Evolutionary conservation across 768 basidiomycete species (phyloP).

Genomic region (Lactarius evosmus): DNA sequence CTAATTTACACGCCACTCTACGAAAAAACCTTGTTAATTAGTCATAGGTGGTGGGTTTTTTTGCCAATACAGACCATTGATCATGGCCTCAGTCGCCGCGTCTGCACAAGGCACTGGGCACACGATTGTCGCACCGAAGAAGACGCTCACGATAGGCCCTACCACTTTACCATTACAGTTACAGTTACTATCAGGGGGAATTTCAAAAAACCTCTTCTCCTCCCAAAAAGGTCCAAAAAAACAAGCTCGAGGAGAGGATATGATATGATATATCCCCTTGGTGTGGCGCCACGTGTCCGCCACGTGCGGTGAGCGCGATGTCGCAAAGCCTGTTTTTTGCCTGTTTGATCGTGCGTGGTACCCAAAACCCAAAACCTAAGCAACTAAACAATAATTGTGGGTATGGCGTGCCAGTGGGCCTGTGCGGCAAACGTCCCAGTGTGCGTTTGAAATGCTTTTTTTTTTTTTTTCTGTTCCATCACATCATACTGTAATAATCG

Average conservation of each 20-base stretch:
- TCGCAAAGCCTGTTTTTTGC: too few species aligned
- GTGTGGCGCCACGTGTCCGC: not conserved
- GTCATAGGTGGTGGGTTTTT: not conserved
- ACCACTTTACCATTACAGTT: constrained; percentile 1
- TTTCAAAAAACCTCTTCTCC: not conserved
- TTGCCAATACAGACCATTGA: not conserved
- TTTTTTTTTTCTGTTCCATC: too few species aligned
- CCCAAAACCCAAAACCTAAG: too few species aligned
- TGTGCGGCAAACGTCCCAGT: too few species aligned
- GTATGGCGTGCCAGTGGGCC: too few species aligned
- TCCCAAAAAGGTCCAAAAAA: too few species aligned
- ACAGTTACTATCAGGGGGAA: constrained; percentile 6
- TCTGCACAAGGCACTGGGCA: not conserved
- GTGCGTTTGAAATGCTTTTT: not conserved
- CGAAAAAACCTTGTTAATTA: not conserved
- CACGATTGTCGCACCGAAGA: constrained; percentile 2
- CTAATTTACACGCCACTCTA: not conserved
- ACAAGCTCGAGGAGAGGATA: too few species aligned
- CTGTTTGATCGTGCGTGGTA: too few species aligned
- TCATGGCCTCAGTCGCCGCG: not conserved
- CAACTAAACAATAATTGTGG: too few species aligned
- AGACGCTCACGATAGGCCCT: not conserved
- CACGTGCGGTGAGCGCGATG: too few species aligned
- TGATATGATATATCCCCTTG: too few species aligned
- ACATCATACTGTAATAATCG: not conserved